A percentile compares a stretch with the other conserved stretches of the same genome.
Evolutionary conservation across 495 filamentous ascomycete genomes (phyloP).

Genomic region (Penicillium turbatum): DNA sequence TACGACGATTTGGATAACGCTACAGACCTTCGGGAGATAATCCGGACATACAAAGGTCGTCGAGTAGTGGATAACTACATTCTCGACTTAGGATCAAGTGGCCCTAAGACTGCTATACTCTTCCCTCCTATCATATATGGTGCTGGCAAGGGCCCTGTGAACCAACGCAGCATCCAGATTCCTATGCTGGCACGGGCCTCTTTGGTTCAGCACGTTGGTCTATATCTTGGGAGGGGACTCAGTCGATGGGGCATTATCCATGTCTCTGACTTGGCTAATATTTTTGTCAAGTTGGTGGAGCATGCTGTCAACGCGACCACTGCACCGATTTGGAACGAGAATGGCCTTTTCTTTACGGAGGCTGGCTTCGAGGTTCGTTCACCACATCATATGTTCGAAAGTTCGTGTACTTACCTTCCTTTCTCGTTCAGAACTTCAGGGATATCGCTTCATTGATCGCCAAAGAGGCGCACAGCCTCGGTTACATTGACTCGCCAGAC

Average conservation of each 20-base stretch:
- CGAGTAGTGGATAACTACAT: slow-evolving; percentile 7
- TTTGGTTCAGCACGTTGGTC: background rate
- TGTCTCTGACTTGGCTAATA: background rate
- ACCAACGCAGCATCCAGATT: slow-evolving; percentile 5
- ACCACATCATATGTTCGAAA: background rate
- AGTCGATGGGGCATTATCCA: slow-evolving; percentile 3
- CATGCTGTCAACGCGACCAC: background rate
- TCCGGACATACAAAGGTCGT: background rate
- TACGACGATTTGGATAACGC: slow-evolving; percentile 4
- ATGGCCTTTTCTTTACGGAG: slow-evolving; percentile 4
- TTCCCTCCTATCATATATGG: slow-evolving; percentile 8
- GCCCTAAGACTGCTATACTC: slow-evolving; percentile 7
- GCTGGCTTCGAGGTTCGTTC: background rate
- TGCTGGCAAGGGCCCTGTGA: slow-evolving; percentile 2
- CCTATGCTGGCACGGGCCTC: background rate
- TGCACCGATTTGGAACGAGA: slow-evolving; percentile 4
- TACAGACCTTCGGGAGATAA: background rate
- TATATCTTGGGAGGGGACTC: slow-evolving; percentile 5
- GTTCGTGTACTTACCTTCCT: background rate
- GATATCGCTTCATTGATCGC: slow-evolving; percentile 1
- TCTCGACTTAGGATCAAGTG: slow-evolving; percentile 2
- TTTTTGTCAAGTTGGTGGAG: slow-evolving; percentile 3
- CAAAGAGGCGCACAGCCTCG: slow-evolving; percentile 3
- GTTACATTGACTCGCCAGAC: slow-evolving; percentile 2
- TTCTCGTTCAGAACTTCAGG: slow-evolving; percentile 4